These are phyloP conservation scores for Mycena venus DNA, from an alignment of 768 basidiomycete genomes.

Conservation along the genomic window DNA sequence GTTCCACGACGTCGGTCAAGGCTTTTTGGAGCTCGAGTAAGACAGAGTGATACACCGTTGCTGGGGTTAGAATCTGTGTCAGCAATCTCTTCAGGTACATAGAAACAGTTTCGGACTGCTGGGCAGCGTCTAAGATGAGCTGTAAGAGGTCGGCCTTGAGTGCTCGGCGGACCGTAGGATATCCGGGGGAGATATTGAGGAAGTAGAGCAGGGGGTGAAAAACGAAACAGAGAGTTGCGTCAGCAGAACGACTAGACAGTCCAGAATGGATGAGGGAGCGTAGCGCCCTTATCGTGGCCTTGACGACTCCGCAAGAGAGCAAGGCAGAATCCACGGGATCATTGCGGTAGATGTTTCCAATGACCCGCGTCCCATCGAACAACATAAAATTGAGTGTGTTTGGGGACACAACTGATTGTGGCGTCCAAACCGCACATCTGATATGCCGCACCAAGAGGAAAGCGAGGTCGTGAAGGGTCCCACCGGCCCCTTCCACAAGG, in stretches of 20 bases:
- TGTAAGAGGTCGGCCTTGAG: conserved; percentile 14
- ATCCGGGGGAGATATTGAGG: not conserved
- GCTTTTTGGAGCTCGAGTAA: conserved; percentile 7
- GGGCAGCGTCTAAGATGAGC: not conserved
- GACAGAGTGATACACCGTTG: not conserved
- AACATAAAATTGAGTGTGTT: not conserved
- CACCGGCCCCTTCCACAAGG: conserved; percentile 9
- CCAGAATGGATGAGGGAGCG: not conserved
- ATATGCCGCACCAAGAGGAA: not conserved
- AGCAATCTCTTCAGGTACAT: not conserved
- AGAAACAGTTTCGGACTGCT: conserved; percentile 7
- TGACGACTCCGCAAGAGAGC: conserved; percentile 2
- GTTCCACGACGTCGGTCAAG: conserved; percentile 4
- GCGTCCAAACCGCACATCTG: conserved; percentile 8
- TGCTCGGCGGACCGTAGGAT: conserved; percentile 5
- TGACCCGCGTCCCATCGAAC: not conserved
- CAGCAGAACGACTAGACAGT: not conserved
- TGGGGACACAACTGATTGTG: conserved; percentile 1
- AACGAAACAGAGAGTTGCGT: conserved; percentile 13
- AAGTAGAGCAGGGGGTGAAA: conserved; percentile 8
- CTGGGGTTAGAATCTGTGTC: not conserved
- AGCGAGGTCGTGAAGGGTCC: not conserved
- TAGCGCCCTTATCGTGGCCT: conserved; percentile 1
- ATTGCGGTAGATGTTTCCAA: not conserved
- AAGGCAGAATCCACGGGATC: conserved; percentile 4